Percentiles rank a stretch among this genome's conserved stretches.
phyloP scores from a whole-genome alignment of 179 eudicot species.

The Vitellaria paradoxa region DNA sequence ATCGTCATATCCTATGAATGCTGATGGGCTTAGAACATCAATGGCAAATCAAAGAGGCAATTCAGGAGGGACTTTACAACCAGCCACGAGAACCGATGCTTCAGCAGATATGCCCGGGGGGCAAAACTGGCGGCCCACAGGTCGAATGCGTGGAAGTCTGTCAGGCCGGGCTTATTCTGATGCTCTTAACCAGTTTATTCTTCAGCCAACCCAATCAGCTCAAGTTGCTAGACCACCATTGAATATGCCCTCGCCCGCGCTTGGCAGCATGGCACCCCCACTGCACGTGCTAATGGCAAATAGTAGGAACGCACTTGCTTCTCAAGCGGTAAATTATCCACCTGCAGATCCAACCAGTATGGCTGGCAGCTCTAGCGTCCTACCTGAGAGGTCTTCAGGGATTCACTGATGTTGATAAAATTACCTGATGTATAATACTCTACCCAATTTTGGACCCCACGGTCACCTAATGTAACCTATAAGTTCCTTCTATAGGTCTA shows the following conservation, averaged over 20 bases:
- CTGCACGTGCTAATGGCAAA: slow-evolving; percentile 21
- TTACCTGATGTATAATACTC: not conserved
- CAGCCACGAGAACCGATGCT: slow-evolving; percentile 37
- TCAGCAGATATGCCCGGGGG: slow-evolving; percentile 33
- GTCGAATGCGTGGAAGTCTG: slow-evolving; percentile 84
- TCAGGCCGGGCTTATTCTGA: slow-evolving; percentile 68
- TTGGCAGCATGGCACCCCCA: slow-evolving; percentile 18
- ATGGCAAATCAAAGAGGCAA: slow-evolving; percentile 24
- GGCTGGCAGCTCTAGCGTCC: slow-evolving; percentile 9
- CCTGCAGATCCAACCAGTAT: slow-evolving; percentile 8
- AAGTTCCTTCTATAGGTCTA: not conserved
- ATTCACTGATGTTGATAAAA: slow-evolving; percentile 1
- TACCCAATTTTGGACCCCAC: not conserved
- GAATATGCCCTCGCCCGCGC: slow-evolving; percentile 13
- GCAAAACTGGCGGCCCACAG: slow-evolving; percentile 64
- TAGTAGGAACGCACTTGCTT: slow-evolving; percentile 17
- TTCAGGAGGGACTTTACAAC: slow-evolving; percentile 23
- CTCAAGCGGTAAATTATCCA: slow-evolving; percentile 1
- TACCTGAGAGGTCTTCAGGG: slow-evolving; percentile 13
- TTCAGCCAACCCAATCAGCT: slow-evolving; percentile 47
- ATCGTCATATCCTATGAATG: slow-evolving; percentile 23
- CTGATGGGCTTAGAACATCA: slow-evolving; percentile 5
- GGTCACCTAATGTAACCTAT: not conserved
- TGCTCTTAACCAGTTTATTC: slow-evolving; percentile 58
- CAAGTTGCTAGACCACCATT: slow-evolving; percentile 44